A percentile compares a stretch with the other conserved stretches of the same genome.
Conservation (phyloP, 495 filamentous ascomycete genomes). For the Neurospora sublineolata region DNA sequence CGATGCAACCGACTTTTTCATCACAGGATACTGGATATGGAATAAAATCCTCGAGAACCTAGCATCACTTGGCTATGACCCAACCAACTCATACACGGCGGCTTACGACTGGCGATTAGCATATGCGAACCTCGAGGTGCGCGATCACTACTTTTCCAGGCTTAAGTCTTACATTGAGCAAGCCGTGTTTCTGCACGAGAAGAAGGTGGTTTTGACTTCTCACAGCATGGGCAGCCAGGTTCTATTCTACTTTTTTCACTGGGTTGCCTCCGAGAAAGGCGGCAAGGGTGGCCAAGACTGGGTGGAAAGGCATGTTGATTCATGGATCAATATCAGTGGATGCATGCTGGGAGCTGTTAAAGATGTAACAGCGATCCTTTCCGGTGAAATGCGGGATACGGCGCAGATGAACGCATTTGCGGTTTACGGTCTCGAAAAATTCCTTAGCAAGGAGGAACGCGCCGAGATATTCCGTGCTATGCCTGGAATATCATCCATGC, state of each 20-base stretch:
- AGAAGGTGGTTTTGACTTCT: constrained; percentile 78
- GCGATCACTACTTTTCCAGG: constrained; percentile 87
- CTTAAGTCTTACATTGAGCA: constrained; percentile 85
- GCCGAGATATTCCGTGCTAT: constrained; percentile 93
- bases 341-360: constrained; percentile 96
- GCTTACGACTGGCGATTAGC: constrained; percentile 98
- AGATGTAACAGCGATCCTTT: constrained; percentile 80
- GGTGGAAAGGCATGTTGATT: constrained; percentile 83
- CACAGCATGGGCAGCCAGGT: constrained; percentile 98
- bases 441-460: constrained; percentile 77
- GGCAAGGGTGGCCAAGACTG: constrained; percentile 75
- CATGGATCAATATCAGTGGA: constrained; percentile 95
- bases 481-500: constrained; percentile 92
- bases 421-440: constrained; percentile 93
- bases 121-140: constrained; percentile 73
- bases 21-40: constrained; percentile 94
- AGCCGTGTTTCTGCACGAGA: constrained; percentile 51
- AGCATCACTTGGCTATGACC: constrained; percentile 90
- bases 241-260: constrained; percentile 92
- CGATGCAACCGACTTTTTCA: constrained; percentile 96
- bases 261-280: constrained; percentile 72
- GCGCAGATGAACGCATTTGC: constrained; percentile 96
- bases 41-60: constrained; percentile 96
- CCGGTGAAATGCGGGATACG: constrained; percentile 96
- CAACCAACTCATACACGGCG: constrained; percentile 87